Evolutionary conservation across 495 filamentous ascomycete species (phyloP), one percentile per base, ranked within the genome.

Genomic region (Aspergillus olivimuriae): DNA sequence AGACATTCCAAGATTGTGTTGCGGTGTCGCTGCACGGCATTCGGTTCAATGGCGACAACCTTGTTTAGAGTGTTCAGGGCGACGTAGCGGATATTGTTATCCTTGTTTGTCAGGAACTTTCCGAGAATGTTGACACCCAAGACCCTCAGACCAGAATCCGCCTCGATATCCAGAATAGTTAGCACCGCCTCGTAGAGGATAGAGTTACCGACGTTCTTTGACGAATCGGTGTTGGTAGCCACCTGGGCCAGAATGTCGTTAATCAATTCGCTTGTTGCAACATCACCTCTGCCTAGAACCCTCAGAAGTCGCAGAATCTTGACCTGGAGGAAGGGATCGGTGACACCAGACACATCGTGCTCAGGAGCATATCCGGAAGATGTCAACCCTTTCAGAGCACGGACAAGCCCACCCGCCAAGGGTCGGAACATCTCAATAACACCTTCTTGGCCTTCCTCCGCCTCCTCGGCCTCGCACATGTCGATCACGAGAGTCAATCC

Each of bases 31-130:
- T 97, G 94, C 4, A 98, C 92, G 2, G 92, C 94, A 56, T 96
- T 97, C 14, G 92, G 94, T 59, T 98, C 92, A 28, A 98, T 88
- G 8, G 94, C 91, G 34, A 98, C 91, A 39, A 98, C 92, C 67
- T 98, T 98, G 67, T 95, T 91, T 46, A 98, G 72, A 1, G 92
- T 98, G 63, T 98, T 98, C 19, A 98, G 66, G 18, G 92, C 92
- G 36, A 98, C 92, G 60, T 98, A 98, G 55, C 92, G 87, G 59
- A 98, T 97, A 56, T 98, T 98, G 72, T 98, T 98, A 67, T 98
- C 92, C 61, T 90, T 86, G 65, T 98, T 98, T 5, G 89, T 81
- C 42, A 98, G 68, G 72, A 98, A 98, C 60, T 97, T 98, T 57
- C 92, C 92, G 7, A 98, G 79, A 42, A 98, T 98, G 57, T 98